Evolutionary conservation across 129 eudicot genomes (phyloP).

Genomic region (Artemisia tridentata): DNA sequence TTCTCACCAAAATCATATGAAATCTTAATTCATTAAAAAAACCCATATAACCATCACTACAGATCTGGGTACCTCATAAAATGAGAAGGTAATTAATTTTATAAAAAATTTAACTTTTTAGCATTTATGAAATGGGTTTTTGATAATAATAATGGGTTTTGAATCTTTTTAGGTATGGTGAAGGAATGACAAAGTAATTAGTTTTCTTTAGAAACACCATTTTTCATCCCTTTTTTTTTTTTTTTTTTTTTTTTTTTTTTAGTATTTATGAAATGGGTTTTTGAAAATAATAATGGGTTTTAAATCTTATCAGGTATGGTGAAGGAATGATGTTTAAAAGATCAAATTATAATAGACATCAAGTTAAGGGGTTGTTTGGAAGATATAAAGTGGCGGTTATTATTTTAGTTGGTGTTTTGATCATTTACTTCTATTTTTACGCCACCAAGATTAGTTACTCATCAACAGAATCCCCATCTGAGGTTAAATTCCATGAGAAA

Average conservation of each 20-base stretch:
- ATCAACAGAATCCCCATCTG: slow-evolving; percentile 39
- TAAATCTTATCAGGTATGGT: slow-evolving; percentile 34
- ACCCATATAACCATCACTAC: neutral
- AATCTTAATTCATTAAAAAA: too few species aligned
- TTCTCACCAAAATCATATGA: neutral
- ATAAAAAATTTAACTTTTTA: neutral
- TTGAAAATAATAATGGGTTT: neutral
- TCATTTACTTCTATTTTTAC: slow-evolving; percentile 48
- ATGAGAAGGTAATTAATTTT: slow-evolving; percentile 35
- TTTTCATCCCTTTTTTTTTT: too few species aligned
- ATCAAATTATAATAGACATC: slow-evolving; percentile 43
- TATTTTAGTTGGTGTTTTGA: slow-evolving; percentile 42
- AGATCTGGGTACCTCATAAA: slow-evolving; percentile 13
- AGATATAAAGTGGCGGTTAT: slow-evolving; percentile 49
- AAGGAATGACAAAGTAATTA: slow-evolving; percentile 19
- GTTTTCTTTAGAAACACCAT: neutral
- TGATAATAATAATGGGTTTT: neutral
- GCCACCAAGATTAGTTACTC: slow-evolving; percentile 33
- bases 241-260: too few species aligned
- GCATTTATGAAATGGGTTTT: neutral
- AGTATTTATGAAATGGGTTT: neutral
- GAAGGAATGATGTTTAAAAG: slow-evolving; percentile 40
- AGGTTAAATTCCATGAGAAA: slow-evolving; percentile 23
- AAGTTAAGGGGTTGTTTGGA: slow-evolving; percentile 52
- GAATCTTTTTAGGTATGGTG: slow-evolving; percentile 36